These are phyloP conservation scores for Tylopilus sp. DNA, from an alignment of 1,284 basidiomycete species.

Conservation along the genomic window DNA sequence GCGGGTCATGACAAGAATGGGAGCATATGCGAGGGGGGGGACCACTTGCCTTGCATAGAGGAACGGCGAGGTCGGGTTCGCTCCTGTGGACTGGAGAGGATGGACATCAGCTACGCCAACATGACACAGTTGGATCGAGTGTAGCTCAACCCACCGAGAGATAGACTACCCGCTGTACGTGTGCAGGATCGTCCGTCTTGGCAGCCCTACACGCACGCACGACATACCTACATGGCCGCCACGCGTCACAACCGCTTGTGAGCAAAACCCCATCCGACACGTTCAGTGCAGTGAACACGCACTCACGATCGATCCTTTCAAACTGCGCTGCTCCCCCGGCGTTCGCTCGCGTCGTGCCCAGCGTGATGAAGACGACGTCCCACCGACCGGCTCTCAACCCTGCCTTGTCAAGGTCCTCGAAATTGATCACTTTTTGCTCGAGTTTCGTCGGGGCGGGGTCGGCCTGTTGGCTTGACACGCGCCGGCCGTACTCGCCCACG, in stretches of 20 bases:
- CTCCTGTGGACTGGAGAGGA: conserved; percentile 40
- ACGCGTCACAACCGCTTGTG: neutral
- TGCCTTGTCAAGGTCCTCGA: conserved; percentile 55
- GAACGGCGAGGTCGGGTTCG: conserved; percentile 47
- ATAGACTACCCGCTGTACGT: conserved; percentile 62
- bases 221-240: conserved; percentile 52
- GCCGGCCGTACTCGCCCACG: conserved; percentile 64
- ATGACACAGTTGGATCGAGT: too few relatives aligned
- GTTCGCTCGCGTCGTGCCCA: conserved; percentile 59
- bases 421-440: conserved; percentile 61
- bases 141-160: conserved; percentile 48
- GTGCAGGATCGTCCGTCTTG: conserved; percentile 41
- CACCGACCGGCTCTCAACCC: conserved; percentile 53
- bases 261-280: neutral
- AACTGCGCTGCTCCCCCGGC: conserved; percentile 65
- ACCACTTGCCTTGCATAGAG: conserved; percentile 46
- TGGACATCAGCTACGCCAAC: too few relatives aligned
- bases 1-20: neutral
- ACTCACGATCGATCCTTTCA: conserved; percentile 75
- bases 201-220: conserved; percentile 65
- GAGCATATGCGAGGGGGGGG: neutral
- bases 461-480: conserved; percentile 37
- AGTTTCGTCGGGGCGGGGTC: conserved; percentile 31
- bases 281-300: neutral
- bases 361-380: conserved; percentile 61